Conservation (phyloP, 495 filamentous ascomycete species). For the Trichoderma reesei region DNA sequence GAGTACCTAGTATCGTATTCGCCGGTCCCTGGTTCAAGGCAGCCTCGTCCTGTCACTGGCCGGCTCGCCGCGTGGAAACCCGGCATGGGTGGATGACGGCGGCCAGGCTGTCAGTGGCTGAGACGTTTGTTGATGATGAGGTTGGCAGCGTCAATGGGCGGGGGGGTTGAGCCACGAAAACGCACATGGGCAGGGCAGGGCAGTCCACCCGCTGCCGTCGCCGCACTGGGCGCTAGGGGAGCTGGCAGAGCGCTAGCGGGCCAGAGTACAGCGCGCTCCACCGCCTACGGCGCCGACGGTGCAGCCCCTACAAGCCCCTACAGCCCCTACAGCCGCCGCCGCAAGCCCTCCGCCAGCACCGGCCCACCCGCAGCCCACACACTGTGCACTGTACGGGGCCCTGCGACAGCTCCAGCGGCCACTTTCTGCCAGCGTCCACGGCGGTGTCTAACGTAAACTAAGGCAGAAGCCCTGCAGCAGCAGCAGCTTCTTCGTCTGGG, state of each 20-base stretch:
- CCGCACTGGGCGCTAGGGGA: slow-evolving; percentile 6
- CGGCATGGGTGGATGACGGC: background rate
- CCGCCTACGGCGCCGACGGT: too few species aligned
- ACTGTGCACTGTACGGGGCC: slow-evolving; percentile 1
- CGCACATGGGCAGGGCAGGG: background rate
- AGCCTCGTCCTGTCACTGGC: too few species aligned
- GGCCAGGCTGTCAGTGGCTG: background rate
- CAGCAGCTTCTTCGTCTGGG: slow-evolving; percentile 1
- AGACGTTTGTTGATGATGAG: background rate
- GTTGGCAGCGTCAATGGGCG: background rate
- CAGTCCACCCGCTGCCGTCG: background rate
- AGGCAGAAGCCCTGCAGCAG: background rate
- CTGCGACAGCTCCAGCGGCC: background rate
- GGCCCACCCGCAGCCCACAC: too few species aligned
- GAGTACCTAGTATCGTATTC: too few species aligned
- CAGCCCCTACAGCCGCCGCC: background rate
- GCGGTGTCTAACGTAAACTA: background rate
- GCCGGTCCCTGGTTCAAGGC: too few species aligned
- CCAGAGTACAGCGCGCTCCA: slow-evolving; percentile 3
- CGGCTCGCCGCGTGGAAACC: background rate
- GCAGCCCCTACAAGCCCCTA: too few species aligned
- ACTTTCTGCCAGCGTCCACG: background rate
- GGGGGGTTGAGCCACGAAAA: background rate
- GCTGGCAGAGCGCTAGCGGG: slow-evolving; percentile 1
- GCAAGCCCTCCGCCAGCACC: slow-evolving; percentile 5